phyloP scores from a whole-genome alignment of 805 yeast species.

The Yamadazyma paraphyllophila region DNA sequence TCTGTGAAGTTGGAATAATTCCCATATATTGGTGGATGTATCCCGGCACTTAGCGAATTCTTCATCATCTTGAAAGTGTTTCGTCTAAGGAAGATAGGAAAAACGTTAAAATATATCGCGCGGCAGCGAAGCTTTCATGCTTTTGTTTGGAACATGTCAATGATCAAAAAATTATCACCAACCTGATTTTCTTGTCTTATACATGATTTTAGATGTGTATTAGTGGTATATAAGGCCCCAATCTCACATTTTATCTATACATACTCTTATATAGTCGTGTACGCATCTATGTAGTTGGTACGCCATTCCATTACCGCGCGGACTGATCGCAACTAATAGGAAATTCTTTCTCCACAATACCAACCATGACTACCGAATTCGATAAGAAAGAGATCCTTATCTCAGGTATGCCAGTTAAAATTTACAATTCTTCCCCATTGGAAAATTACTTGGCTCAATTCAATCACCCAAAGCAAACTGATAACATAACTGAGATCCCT shows the following conservation, averaged over 20 bases:
- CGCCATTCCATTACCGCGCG: too few relatives aligned
- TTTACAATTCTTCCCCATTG: conserved; percentile 39
- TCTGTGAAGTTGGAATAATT: conserved; percentile 8
- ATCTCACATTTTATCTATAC: too few relatives aligned
- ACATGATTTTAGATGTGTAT: too few relatives aligned
- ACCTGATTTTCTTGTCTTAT: too few relatives aligned
- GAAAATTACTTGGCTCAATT: conserved; percentile 23
- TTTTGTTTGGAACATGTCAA: too few relatives aligned
- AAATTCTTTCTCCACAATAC: too few relatives aligned
- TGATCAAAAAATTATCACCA: too few relatives aligned
- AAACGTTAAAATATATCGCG: not conserved
- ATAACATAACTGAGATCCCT: conserved; percentile 21
- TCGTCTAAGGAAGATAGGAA: not conserved
- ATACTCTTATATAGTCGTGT: not conserved
- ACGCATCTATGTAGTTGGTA: too few relatives aligned
- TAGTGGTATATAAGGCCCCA: too few relatives aligned
- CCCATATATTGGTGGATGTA: conserved; percentile 13
- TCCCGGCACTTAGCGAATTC: conserved; percentile 14
- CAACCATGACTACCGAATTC: conserved; percentile 6
- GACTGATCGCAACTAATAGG: too few relatives aligned
- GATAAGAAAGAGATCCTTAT: conserved; percentile 23
- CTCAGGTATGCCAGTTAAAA: conserved; percentile 47
- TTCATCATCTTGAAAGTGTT: conserved; percentile 13
- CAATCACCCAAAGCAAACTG: conserved; percentile 10
- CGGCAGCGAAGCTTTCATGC: not conserved